phyloP scores from a whole-genome alignment of 805 yeast genomes.

The Kodamaea kakaduensis region DNA sequence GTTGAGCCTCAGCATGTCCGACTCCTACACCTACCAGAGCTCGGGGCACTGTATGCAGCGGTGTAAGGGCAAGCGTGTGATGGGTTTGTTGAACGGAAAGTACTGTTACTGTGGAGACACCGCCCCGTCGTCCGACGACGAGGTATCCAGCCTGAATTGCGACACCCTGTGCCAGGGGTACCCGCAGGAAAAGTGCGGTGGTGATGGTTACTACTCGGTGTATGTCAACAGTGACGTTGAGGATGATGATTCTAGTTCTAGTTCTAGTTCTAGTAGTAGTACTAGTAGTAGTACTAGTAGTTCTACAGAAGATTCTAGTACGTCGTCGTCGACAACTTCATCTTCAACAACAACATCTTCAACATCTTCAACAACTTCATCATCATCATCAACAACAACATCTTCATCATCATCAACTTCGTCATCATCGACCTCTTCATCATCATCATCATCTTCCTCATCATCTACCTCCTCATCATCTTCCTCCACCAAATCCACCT shows the following conservation, averaged over 20 bases:
- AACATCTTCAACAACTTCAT: neutral
- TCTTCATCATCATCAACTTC: slow-evolving; percentile 6
- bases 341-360: slow-evolving; percentile 7
- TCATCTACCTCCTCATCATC: slow-evolving; percentile 10
- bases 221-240: slow-evolving; percentile 34
- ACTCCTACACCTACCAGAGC: slow-evolving; percentile 55
- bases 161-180: slow-evolving; percentile 55
- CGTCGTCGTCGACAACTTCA: slow-evolving; percentile 12
- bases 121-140: slow-evolving; percentile 24
- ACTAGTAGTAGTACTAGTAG: slow-evolving; percentile 10
- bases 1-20: slow-evolving; percentile 19
- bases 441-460: slow-evolving; percentile 10
- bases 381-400: slow-evolving; percentile 10
- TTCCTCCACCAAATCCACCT: slow-evolving; percentile 13
- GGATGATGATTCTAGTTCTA: slow-evolving; percentile 2
- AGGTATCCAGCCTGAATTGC: slow-evolving; percentile 16
- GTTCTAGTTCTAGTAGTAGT: slow-evolving; percentile 11
- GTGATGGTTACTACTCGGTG: slow-evolving; percentile 36
- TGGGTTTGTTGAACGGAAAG: slow-evolving; percentile 44
- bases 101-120: slow-evolving; percentile 66
- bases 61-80: slow-evolving; percentile 44
- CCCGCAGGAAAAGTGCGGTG: slow-evolving; percentile 56
- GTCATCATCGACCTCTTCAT: slow-evolving; percentile 5
- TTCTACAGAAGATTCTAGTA: slow-evolving; percentile 9
- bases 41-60: slow-evolving; percentile 50